Evolutionary conservation across 805 yeast species (phyloP), one percentile per base, ranked within the genome.

Genomic region (Nadsonia fulvescens): DNA sequence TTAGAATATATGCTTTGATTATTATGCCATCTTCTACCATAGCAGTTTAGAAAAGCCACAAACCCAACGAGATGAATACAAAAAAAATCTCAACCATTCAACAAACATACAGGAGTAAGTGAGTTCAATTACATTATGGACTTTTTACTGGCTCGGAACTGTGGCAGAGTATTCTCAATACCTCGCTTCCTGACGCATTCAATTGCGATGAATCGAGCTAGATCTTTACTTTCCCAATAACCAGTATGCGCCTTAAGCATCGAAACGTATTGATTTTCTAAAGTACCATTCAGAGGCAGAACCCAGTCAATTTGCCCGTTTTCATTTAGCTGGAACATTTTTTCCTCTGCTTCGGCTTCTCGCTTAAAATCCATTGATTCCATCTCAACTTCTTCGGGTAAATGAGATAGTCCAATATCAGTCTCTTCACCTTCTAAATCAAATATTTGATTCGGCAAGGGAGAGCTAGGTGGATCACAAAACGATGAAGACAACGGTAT

Each of bases 221-320:
- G 68, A 37, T 82, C 82, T 27, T 66, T 57, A 35, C 79, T 91
- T 39, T 79, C 91, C 58, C 92, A 78, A 51, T 86, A 86, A 16
- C 82, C 70, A 3, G 78, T 72, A 49, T 86, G 98, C 0, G 96
- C 89, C 25, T 77, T 77, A 6, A 86, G 56, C 10, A 93, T 83
- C 14, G 78, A 66, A 8, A 86, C 57, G 23, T 82, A 54, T 30
- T 89, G 82, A 25, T 79, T 66, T 35, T 81, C 92, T 35, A 83
- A 63, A 10, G 73, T 58, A 2, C 82, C 77, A 1, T 46, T 34
- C 12, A 40, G 33, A 2, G 57, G 56, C 20, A 86, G 50, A 3
- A 72, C 57, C 51, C 74, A 83, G 49, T 86, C 98, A 1, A 89
- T 56, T 38, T 94, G 66, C 0, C 94, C 96, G 18, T 67, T 65